Conservation (phyloP, 2,329 filamentous ascomycete species). For the Fusarium pseudograminearum region DNA sequence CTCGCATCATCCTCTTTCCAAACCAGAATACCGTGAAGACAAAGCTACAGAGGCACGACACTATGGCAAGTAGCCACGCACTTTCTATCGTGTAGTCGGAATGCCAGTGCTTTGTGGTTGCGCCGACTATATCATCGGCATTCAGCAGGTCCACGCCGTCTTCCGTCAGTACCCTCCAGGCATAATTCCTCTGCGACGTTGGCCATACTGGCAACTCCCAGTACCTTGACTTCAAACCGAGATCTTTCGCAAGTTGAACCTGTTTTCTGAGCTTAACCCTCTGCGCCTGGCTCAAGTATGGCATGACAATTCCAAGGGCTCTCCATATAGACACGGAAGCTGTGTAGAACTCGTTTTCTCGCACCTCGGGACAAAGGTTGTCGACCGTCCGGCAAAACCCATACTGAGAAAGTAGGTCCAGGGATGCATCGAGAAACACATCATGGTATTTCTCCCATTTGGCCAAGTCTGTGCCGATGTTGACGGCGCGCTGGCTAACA, state of each 20-base stretch:
- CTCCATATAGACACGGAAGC: constrained; percentile 68
- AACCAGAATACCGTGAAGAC: constrained; percentile 32
- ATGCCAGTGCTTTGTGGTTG: constrained; percentile 36
- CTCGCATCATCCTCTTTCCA: constrained; percentile 25
- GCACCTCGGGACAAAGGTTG: constrained; percentile 12
- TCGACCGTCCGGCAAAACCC: constrained; percentile 28
- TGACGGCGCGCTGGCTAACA: constrained; percentile 35
- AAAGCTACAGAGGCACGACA: constrained; percentile 35
- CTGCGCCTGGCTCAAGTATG: constrained; percentile 56
- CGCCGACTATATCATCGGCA: constrained; percentile 68
- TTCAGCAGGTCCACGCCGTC: constrained; percentile 71
- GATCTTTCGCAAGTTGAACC: constrained; percentile 60
- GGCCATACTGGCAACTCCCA: constrained; percentile 73
- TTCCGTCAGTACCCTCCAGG: constrained; percentile 67
- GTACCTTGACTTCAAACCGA: constrained; percentile 68
- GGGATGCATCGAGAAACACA: constrained; percentile 74
- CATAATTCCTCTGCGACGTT: constrained; percentile 63
- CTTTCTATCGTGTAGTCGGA: constrained; percentile 34
- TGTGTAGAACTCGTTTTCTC: constrained; percentile 70
- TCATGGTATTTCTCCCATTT: constrained; percentile 57
- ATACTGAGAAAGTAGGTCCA: constrained; percentile 54
- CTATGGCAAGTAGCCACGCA: constrained; percentile 38
- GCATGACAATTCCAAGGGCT: constrained; percentile 62
- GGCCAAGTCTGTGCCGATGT: constrained; percentile 23
- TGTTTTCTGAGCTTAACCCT: constrained; percentile 57